Conservation (phyloP, 148 eudicot species). For the Euryodendron excelsum region DNA sequence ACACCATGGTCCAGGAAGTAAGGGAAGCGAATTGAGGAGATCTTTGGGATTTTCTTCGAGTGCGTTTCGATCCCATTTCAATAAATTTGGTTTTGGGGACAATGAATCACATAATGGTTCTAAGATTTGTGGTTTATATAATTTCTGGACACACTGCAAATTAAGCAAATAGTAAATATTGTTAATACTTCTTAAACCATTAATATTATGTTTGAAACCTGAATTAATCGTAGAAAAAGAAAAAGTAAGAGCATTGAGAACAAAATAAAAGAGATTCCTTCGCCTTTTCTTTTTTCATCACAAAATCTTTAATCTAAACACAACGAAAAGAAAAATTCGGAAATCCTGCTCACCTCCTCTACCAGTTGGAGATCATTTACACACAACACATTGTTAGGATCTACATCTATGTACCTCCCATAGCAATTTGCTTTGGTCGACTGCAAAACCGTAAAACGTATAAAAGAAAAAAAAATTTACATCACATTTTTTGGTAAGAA, state of each 20-base stretch:
- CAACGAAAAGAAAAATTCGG: neutral
- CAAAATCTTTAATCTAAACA: too few species aligned
- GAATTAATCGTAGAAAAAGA: too few species aligned
- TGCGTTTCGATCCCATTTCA: neutral
- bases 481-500: too few species aligned
- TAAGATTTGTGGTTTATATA: neutral
- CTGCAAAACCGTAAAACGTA: too few species aligned
- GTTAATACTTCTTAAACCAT: neutral
- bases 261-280: too few species aligned
- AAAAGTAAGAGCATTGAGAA: too few species aligned
- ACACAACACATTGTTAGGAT: slow-evolving; percentile 19
- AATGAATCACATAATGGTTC: neutral
- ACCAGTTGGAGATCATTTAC: neutral
- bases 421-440: slow-evolving; percentile 15
- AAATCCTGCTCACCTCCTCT: slow-evolving; percentile 16
- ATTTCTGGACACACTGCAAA: neutral
- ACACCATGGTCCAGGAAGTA: neutral
- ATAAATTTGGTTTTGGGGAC: neutral
- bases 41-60: neutral
- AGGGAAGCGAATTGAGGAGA: neutral
- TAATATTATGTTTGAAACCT: neutral
- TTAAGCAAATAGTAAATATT: neutral
- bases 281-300: too few species aligned
- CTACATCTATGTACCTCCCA: slow-evolving; percentile 10
- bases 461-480: too few species aligned